phyloP scores from a whole-genome alignment of 441 rosid genomes.

The Populus hybrid region DNA sequence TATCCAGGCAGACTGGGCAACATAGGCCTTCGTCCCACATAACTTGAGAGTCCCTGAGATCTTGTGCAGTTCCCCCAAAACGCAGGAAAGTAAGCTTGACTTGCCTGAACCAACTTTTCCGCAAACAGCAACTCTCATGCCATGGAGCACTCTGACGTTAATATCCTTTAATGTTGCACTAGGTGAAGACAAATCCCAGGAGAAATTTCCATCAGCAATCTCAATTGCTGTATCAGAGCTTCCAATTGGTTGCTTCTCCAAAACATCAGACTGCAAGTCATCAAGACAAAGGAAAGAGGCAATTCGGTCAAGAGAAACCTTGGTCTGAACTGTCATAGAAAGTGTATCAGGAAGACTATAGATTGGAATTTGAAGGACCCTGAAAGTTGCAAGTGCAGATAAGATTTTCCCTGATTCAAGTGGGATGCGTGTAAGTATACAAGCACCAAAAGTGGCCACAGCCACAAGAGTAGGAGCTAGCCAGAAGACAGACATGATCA shows the following conservation, averaged over 20 bases:
- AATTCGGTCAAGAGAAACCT: constrained; percentile 61
- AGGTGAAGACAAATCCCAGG: constrained; percentile 30
- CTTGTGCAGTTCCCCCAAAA: constrained; percentile 29
- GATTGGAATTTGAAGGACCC: constrained; percentile 47
- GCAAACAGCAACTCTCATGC: constrained; percentile 35
- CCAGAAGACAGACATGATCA: constrained; percentile 38
- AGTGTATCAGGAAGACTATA: constrained; percentile 46
- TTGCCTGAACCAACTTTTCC: too few species aligned
- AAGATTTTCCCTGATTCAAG: constrained; percentile 26
- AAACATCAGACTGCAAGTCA: constrained; percentile 37
- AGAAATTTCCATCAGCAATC: constrained; percentile 41
- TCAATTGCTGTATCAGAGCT: constrained; percentile 43
- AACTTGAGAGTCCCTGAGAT: constrained; percentile 33
- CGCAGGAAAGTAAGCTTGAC: too few species aligned
- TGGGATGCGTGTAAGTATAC: constrained; percentile 38
- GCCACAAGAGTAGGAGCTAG: constrained; percentile 47
- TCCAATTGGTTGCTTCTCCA: constrained; percentile 36
- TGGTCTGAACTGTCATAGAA: constrained; percentile 48
- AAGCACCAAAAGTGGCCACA: constrained; percentile 43
- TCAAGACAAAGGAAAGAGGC: constrained; percentile 49
- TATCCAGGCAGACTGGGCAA: constrained; percentile 31
- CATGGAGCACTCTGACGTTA: constrained; percentile 32
- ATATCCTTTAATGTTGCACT: constrained; percentile 31
- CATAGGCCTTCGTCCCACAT: constrained; percentile 52
- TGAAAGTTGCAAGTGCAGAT: too few species aligned